Conservation (phyloP, 2,329 filamentous ascomycete genomes). For the Alternaria burnsii region DNA sequence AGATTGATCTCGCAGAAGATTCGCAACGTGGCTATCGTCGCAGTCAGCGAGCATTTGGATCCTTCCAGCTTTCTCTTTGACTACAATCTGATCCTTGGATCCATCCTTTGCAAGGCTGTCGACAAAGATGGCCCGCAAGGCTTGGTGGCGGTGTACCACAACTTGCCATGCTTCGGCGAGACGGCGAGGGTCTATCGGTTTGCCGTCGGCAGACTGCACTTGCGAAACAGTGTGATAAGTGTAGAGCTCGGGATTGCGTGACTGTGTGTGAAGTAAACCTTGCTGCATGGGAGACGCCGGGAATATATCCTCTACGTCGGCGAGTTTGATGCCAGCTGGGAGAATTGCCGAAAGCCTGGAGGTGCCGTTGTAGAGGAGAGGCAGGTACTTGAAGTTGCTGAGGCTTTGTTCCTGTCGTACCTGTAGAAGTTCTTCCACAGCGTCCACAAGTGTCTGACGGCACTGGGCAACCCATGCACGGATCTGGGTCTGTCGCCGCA, state of each 20-base stretch:
- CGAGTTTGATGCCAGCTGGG: conserved; percentile 27
- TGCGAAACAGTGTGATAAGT: conserved; percentile 43
- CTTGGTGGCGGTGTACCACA: conserved; percentile 46
- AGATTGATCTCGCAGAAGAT: conserved; percentile 29
- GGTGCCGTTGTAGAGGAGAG: conserved; percentile 43
- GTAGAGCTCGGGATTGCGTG: conserved; percentile 42
- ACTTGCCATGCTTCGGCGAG: conserved; percentile 47
- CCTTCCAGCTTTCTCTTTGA: conserved; percentile 39
- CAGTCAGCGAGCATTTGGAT: conserved; percentile 35
- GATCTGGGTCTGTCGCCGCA: conserved; percentile 41
- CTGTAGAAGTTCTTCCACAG: conserved; percentile 41
- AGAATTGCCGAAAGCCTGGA: conserved; percentile 30
- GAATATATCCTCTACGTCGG: conserved; percentile 42
- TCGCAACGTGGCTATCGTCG: conserved; percentile 28
- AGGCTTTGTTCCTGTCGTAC: conserved; percentile 36
- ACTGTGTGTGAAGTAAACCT: conserved; percentile 41
- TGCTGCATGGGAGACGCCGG: conserved; percentile 45
- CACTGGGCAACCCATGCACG: conserved; percentile 41
- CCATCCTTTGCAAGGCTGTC: conserved; percentile 45
- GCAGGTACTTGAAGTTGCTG: conserved; percentile 42
- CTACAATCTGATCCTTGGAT: conserved; percentile 44
- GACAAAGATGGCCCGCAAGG: conserved; percentile 46
- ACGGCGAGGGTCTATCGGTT: conserved; percentile 31
- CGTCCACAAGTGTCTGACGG: conserved; percentile 39
- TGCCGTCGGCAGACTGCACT: conserved; percentile 31